These are phyloP conservation scores for Pseudogymnoascus sp. DNA, from an alignment of 2,329 filamentous ascomycete genomes.

Conservation along the genomic window DNA sequence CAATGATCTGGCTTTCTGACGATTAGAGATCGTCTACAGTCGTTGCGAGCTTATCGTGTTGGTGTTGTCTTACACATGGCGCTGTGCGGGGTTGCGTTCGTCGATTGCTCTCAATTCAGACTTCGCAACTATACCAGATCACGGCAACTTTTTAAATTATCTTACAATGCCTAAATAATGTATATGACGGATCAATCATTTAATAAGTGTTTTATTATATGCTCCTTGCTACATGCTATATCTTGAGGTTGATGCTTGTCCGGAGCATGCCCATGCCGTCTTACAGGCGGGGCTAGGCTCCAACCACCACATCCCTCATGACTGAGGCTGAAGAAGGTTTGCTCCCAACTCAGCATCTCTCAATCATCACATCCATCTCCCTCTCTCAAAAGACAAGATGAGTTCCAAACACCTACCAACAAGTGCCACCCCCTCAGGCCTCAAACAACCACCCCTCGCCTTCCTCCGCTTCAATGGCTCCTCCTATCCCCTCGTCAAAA, in stretches of 20 bases:
- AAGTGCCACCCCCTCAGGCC: background rate
- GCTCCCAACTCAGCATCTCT: background rate
- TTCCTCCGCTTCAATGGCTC: slow-evolving; percentile 3
- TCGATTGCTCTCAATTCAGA: background rate
- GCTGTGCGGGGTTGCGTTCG: background rate
- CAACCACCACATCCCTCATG: background rate
- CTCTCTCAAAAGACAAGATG: background rate
- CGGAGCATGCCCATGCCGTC: background rate
- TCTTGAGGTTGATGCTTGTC: background rate
- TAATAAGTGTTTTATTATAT: background rate
- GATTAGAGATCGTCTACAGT: background rate
- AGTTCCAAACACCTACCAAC: background rate
- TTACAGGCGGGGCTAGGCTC: background rate
- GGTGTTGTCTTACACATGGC: background rate
- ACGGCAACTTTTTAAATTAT: background rate
- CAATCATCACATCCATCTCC: background rate
- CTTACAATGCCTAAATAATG: background rate
- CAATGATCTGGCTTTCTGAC: background rate
- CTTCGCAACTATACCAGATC: background rate
- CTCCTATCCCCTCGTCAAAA: slow-evolving; percentile 5
- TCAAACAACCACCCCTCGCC: background rate
- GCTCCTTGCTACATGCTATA: background rate
- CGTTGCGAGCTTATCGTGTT: background rate
- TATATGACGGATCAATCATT: background rate
- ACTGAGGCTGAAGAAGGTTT: slow-evolving; percentile 1